Percentiles rank a stretch among this genome's conserved stretches.
phyloP scores from a whole-genome alignment of 164 flowering plant genomes.

The Tetrastigma voinierianum region DNA sequence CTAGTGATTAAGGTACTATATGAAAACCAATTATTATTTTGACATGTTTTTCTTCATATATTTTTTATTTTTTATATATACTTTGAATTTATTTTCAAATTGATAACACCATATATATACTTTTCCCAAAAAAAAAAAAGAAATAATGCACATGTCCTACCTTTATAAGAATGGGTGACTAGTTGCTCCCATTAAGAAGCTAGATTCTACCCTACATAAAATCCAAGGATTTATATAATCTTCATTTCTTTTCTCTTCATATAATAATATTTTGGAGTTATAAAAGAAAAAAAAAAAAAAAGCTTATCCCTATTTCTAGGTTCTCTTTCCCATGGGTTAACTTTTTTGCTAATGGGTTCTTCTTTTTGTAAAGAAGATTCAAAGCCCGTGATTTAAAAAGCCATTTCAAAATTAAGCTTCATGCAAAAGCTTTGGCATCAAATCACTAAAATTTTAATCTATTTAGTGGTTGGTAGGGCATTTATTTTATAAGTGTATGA shows the following conservation, averaged over 20 bases:
- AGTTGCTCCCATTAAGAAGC: constrained; percentile 6
- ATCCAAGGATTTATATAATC: neutral
- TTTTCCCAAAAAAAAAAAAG: too few relatives aligned
- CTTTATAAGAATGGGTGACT: neutral
- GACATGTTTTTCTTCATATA: too few relatives aligned
- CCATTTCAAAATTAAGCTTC: too few relatives aligned
- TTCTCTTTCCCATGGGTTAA: neutral
- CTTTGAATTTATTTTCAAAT: too few relatives aligned
- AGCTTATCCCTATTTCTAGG: neutral
- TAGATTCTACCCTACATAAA: constrained; percentile 8
- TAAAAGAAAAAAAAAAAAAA: constrained; percentile 2
- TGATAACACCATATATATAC: too few relatives aligned
- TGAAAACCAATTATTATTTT: too few relatives aligned
- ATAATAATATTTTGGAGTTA: neutral
- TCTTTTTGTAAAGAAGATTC: constrained; percentile 27
- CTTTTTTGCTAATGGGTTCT: constrained; percentile 2
- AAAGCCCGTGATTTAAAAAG: neutral
- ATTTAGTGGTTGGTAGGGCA: constrained; percentile 11
- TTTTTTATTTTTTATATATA: too few relatives aligned
- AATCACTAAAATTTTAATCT: neutral
- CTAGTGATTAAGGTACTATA: too few relatives aligned
- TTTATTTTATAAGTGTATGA: neutral
- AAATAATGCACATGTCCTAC: too few relatives aligned
- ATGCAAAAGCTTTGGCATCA: too few relatives aligned
- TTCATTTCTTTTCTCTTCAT: neutral